These are phyloP conservation scores for Hippophae tibetana DNA, from an alignment of 306 rosid species.

Conservation along the genomic window DNA sequence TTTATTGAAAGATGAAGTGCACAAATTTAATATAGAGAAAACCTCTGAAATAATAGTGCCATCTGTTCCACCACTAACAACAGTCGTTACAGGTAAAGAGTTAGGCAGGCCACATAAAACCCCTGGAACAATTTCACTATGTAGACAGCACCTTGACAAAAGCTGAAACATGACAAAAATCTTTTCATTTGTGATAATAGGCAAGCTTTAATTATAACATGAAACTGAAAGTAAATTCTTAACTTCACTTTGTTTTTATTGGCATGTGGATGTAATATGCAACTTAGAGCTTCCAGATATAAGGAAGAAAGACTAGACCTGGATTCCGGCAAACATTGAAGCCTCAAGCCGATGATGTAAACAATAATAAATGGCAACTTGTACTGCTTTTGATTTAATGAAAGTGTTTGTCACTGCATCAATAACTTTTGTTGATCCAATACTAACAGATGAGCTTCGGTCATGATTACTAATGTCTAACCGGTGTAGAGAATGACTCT, in stretches of 20 bases:
- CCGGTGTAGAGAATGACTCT: conserved; percentile 41
- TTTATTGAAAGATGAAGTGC: conserved; percentile 49
- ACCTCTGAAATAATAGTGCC: conserved; percentile 78
- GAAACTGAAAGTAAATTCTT: background rate
- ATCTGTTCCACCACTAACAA: conserved; percentile 95
- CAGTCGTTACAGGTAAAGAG: conserved; percentile 79
- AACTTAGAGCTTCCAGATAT: background rate
- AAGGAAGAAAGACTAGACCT: conserved; percentile 41
- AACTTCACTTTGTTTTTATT: background rate
- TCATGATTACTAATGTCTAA: conserved; percentile 41
- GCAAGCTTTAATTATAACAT: conserved; percentile 5
- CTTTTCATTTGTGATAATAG: background rate
- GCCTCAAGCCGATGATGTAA: conserved; percentile 78
- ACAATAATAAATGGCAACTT: conserved; percentile 74
- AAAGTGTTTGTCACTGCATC: conserved; percentile 69
- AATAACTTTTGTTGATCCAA: conserved; percentile 54
- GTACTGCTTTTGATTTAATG: conserved; percentile 67
- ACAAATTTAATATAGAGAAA: conserved; percentile 55
- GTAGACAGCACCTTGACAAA: conserved; percentile 69
- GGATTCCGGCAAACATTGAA: conserved; percentile 61
- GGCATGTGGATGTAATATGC: background rate
- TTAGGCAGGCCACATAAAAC: conserved; percentile 84
- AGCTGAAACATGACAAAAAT: conserved; percentile 44
- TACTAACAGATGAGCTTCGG: conserved; percentile 34
- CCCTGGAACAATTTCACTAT: conserved; percentile 55